phyloP scores from a whole-genome alignment of 139 green algal genomes.

The Coelastrella sp. region DNA sequence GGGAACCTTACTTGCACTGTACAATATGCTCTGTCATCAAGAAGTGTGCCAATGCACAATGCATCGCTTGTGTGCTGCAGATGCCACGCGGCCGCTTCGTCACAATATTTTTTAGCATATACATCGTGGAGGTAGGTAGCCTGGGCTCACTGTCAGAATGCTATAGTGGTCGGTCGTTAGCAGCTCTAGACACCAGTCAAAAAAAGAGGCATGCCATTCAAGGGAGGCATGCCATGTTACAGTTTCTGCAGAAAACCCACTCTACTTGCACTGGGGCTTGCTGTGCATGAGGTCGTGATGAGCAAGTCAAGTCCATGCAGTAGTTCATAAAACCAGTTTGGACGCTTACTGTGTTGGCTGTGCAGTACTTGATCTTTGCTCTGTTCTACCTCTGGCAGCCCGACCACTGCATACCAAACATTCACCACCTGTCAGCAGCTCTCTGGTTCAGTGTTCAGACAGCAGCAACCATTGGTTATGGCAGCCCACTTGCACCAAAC shows the following conservation, averaged over 20 bases:
- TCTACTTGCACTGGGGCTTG: too few species aligned
- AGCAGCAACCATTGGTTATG: conserved; percentile 39
- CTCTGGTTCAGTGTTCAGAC: conserved; percentile 36
- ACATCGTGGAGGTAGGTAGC: not conserved
- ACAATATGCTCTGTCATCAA: not conserved
- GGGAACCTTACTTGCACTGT: not conserved
- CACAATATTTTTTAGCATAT: conserved; percentile 31
- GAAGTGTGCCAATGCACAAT: not conserved
- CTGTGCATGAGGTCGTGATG: too few species aligned
- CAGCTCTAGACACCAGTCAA: too few species aligned
- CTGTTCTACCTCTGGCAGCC: conserved; percentile 41
- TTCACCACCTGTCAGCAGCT: conserved; percentile 11
- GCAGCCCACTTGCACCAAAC: conserved; percentile 19
- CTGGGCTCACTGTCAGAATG: too few species aligned
- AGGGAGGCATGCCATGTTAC: too few species aligned
- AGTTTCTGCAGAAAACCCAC: too few species aligned
- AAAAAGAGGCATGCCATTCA: too few species aligned
- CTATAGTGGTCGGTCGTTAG: too few species aligned
- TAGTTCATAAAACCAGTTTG: too few species aligned
- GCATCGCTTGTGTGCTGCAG: not conserved
- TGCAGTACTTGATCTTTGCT: conserved; percentile 32
- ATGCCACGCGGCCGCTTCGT: conserved; percentile 31
- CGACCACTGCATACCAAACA: conserved; percentile 30
- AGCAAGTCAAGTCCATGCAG: too few species aligned
- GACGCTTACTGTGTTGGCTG: too few species aligned